Evolutionary conservation across 257 asterid species (phyloP).

Genomic region (Fraxinus cuspidata): DNA sequence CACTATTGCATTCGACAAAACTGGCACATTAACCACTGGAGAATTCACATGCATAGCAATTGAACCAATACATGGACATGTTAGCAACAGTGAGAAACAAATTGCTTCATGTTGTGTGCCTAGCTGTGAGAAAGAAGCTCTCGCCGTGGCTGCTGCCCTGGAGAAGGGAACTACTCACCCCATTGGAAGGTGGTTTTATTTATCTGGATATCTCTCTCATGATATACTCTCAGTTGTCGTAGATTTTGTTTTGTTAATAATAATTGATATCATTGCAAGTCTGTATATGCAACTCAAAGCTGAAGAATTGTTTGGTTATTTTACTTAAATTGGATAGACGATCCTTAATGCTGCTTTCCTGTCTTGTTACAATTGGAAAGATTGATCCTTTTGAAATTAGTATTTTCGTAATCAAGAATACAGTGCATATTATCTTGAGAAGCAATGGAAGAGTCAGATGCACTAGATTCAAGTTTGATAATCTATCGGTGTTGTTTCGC

Average conservation of each 20-base stretch:
- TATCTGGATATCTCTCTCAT: constrained; percentile 3
- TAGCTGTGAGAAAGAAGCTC: constrained; percentile 97
- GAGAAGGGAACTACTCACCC: constrained; percentile 99
- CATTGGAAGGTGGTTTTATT: constrained; percentile 77
- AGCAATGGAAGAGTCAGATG: background rate
- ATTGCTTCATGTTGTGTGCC: constrained; percentile 79
- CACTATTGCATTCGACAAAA: constrained; percentile 94
- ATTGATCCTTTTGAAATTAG: background rate
- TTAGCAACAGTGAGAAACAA: constrained; percentile 35
- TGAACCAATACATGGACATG: constrained; percentile 97
- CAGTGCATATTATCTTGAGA: constrained; percentile 9
- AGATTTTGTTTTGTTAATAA: constrained; percentile 2
- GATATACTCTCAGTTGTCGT: constrained; percentile 10
- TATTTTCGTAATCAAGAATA: background rate
- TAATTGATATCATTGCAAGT: background rate
- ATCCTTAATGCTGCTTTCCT: background rate
- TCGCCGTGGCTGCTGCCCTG: constrained; percentile 98
- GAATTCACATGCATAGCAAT: constrained; percentile 97
- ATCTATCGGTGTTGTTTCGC: background rate
- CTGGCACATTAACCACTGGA: constrained; percentile 97
- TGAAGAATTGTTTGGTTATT: background rate
- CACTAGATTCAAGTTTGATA: background rate
- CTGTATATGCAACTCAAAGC: constrained; percentile 1
- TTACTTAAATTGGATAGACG: constrained; percentile 6
- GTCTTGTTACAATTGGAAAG: background rate